Evolutionary conservation across 441 rosid species (phyloP).

Genomic region (Pelargonium citronellum): DNA sequence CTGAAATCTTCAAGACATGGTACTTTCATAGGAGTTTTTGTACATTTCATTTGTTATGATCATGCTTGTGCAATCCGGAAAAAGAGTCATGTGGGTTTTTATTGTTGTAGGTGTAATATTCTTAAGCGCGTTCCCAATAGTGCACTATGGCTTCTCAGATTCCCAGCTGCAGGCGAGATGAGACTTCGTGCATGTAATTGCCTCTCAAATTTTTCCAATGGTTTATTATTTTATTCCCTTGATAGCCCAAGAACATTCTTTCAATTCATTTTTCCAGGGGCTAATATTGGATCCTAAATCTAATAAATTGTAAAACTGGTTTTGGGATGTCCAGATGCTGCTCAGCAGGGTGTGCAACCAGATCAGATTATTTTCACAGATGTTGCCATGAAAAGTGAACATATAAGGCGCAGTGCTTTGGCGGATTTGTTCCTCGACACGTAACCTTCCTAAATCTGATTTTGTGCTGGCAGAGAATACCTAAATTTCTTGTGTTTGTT

Average conservation of each 20-base stretch:
- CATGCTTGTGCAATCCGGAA: not conserved
- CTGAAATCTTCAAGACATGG: constrained; percentile 89
- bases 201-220: not conserved
- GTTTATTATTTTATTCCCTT: not conserved
- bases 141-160: constrained; percentile 97
- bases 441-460: constrained; percentile 29
- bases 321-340: constrained; percentile 60
- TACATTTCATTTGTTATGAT: not conserved
- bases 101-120: constrained; percentile 73
- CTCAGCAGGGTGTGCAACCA: constrained; percentile 72
- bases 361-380: constrained; percentile 95
- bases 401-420: constrained; percentile 86
- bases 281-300: not conserved
- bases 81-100: not conserved
- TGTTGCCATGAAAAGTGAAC: constrained; percentile 97
- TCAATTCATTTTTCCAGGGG: not conserved
- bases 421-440: constrained; percentile 97
- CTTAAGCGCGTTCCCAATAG: constrained; percentile 92
- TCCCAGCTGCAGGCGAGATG: constrained; percentile 98
- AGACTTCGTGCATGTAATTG: constrained; percentile 78
- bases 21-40: constrained; percentile 21
- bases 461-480: not conserved
- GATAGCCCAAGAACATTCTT: not conserved
- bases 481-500: not conserved
- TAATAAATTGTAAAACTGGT: constrained; percentile 3